A percentile compares a stretch with the other conserved stretches of the same genome.
Conservation (phyloP, 768 basidiomycete species). For the Russula ochroleuca region DNA sequence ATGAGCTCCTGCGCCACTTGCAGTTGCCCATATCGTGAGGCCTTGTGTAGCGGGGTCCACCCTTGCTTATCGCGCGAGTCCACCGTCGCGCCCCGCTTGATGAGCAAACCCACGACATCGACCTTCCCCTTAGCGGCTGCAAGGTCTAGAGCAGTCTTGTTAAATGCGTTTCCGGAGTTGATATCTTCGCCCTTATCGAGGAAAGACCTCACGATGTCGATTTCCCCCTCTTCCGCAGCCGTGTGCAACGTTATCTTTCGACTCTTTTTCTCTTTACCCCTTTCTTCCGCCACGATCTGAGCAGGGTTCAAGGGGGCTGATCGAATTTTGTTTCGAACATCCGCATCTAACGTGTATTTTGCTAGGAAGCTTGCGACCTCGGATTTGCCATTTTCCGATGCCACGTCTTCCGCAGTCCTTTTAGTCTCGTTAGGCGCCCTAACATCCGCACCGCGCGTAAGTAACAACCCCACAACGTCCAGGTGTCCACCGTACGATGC, state of each 20-base stretch:
- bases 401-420: neutral
- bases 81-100: neutral
- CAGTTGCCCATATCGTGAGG: neutral
- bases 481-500: neutral
- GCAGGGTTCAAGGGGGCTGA: neutral
- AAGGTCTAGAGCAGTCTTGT: neutral
- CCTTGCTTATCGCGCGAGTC: neutral
- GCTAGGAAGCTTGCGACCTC: conserved; percentile 5
- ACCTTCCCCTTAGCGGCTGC: neutral
- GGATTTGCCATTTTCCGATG: neutral
- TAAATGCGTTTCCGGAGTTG: neutral
- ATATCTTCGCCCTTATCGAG: neutral
- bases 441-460: neutral
- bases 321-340: neutral
- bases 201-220: neutral
- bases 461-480: neutral
- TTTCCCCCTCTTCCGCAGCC: neutral
- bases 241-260: neutral
- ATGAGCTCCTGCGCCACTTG: neutral
- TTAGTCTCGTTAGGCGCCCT: neutral
- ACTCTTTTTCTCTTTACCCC: too few relatives aligned
- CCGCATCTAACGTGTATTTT: neutral
- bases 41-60: conserved; percentile 9
- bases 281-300: neutral
- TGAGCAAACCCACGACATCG: neutral